Conservation (phyloP, 129 eudicot genomes). For the Cynara cardunculus region DNA sequence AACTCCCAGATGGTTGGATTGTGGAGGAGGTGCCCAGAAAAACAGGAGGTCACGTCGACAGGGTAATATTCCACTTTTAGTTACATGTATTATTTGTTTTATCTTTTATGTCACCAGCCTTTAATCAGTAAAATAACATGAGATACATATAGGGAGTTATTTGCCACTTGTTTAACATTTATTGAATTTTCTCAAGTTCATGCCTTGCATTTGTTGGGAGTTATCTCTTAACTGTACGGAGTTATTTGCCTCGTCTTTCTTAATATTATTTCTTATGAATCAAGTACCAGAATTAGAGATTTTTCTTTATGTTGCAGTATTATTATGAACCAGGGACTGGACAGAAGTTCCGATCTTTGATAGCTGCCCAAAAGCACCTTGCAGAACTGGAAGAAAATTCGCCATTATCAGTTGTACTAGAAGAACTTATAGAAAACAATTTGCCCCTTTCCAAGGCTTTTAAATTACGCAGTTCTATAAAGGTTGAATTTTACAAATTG, state of each 20-base stretch:
- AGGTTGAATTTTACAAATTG: conserved; percentile 32
- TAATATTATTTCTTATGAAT: not conserved
- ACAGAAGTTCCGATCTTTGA: conserved; percentile 53
- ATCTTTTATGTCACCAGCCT: not conserved
- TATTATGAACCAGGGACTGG: conserved; percentile 77
- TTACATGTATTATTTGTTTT: not conserved
- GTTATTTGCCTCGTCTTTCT: not conserved
- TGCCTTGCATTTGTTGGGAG: not conserved
- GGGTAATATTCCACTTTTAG: conserved; percentile 37
- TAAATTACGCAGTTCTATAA: conserved; percentile 31
- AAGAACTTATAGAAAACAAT: conserved; percentile 46
- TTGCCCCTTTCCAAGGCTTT: conserved; percentile 47
- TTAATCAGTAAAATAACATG: not conserved
- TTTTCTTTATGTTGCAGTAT: conserved; percentile 43
- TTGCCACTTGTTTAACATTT: not conserved
- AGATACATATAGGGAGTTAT: not conserved
- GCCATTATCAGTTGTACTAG: conserved; percentile 38
- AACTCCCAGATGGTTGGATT: conserved; percentile 90
- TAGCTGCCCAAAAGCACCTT: conserved; percentile 48
- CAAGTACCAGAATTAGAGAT: not conserved
- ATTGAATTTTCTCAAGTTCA: not conserved
- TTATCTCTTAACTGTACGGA: not conserved
- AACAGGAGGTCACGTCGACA: conserved; percentile 26
- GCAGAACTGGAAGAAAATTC: conserved; percentile 37
- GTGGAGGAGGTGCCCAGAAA: conserved; percentile 75